Conservation (phyloP, 352 stramenopile species). For the Globisporangium viniferum region DNA sequence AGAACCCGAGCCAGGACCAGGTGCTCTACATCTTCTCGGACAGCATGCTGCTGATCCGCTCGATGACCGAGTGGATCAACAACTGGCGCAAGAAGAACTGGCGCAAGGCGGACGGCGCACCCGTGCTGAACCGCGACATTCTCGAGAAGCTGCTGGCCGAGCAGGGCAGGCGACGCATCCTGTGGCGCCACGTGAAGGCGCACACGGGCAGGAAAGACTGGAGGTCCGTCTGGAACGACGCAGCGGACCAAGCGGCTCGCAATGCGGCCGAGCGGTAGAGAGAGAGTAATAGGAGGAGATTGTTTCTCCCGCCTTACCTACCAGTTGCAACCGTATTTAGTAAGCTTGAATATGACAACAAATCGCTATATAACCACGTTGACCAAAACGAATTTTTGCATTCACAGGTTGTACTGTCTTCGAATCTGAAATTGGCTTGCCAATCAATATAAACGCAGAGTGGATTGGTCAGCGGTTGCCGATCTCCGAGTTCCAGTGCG, state of each 20-base stretch:
- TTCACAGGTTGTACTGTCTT: neutral
- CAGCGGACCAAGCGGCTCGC: neutral
- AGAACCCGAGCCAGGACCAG: conserved; percentile 29
- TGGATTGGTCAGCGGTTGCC: conserved; percentile 16
- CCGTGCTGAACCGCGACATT: conserved; percentile 65
- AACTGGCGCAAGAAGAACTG: conserved; percentile 63
- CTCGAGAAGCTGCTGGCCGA: conserved; percentile 51
- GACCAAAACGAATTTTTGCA: neutral
- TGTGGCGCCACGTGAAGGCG: conserved; percentile 69
- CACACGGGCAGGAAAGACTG: conserved; percentile 37
- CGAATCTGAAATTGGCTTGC: neutral
- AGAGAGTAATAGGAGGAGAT: neutral
- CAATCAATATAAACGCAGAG: neutral
- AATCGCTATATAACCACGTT: neutral
- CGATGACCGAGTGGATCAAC: conserved; percentile 73
- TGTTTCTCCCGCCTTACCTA: neutral
- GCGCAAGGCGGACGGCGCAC: conserved; percentile 49
- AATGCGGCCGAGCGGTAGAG: neutral
- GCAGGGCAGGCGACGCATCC: conserved; percentile 38
- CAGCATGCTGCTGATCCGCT: conserved; percentile 76
- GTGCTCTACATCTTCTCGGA: conserved; percentile 75
- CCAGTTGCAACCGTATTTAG: neutral
- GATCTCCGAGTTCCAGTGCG: conserved; percentile 54
- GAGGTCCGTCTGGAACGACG: neutral
- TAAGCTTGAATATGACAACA: neutral